Base-by-base conservation (phyloP, 164 flowering plant species). In the Vitis riparia region DNA sequence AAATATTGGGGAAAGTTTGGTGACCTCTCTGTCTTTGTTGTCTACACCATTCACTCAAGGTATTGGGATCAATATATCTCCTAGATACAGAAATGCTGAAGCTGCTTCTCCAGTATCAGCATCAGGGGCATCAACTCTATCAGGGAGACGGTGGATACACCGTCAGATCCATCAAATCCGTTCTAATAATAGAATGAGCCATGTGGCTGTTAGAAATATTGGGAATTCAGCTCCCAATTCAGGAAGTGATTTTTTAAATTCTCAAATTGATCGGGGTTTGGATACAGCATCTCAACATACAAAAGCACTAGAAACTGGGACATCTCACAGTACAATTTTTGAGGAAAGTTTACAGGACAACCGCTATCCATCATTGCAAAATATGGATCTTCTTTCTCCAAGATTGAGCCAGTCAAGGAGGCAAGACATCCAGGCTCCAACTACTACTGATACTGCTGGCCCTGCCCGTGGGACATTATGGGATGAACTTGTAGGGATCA, bases 71-170 rank as follows among this genome's bases (percentile, higher is more conserved):
- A 60, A 76, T 58, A 67, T 79, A 14, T 86, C 92, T 63, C 89
- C 95, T 19, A 81, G 92, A 70, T 75, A 75, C 51, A 81, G 82
- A 55, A 85, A 76, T 75, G 62, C 55, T 66, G 87, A 75, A 66
- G 79, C 69, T 52, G 51, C 79, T 68, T 84, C 94, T 55, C 97
- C 91, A 15, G 64, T 70, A 56, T 72, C 91, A 65, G 93, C 89
- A 60, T 65, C 71, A 29, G 97, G 90, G 16, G 89, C 86, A 53
- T 78, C 89, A 56, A 93, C 99, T 68, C 72, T 96, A 48, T 82
- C 83, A 27, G 91, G 87, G 32, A 86, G 99, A 63, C 90, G 98
- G 3, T 68, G 83, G 78, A 71, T 93, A 68, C 96, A 87, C 17
- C 86, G 84, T 57, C 97, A 85, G 19, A 88, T 92, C 68, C 93